Evolutionary conservation across 192 early-diverging fungal genomes (phyloP).

Genomic region (Piromyces finnis): DNA sequence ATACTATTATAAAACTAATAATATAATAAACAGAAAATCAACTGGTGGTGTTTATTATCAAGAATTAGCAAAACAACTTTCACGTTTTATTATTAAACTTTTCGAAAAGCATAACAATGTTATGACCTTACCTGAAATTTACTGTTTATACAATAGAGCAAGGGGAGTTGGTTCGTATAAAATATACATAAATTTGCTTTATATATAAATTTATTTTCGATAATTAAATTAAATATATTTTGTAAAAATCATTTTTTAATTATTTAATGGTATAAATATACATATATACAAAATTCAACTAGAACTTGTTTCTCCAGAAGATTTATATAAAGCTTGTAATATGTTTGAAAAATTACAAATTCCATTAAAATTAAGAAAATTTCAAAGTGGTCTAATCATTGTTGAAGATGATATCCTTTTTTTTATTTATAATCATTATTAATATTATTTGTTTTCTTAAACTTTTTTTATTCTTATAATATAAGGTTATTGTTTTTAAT

Average conservation of each 20-base stretch:
- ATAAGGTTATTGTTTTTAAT: not conserved
- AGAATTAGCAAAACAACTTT: conserved; percentile 71
- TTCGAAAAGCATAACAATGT: conserved; percentile 26
- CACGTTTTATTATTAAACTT: conserved; percentile 58
- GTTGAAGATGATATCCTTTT: not conserved
- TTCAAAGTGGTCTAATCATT: conserved; percentile 49
- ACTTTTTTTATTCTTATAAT: not conserved
- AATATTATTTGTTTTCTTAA: not conserved
- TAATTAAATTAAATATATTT: no score
- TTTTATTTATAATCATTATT: no score
- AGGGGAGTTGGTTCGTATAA: conserved; percentile 52
- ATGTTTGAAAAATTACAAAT: conserved; percentile 48
- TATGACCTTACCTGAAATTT: conserved; percentile 72
- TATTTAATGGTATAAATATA: no score
- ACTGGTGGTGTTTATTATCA: conserved; percentile 73
- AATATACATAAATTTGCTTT: no score
- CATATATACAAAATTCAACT: no score
- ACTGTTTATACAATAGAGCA: conserved; percentile 88
- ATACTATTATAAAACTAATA: not conserved
- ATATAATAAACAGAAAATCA: conserved; percentile 32
- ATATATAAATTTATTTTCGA: no score
- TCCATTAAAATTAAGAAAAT: conserved; percentile 55
- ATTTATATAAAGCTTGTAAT: conserved; percentile 60
- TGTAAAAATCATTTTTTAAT: no score
- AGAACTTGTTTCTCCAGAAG: conserved; percentile 82